Conservation (phyloP, 2,329 filamentous ascomycete genomes). For the Phialophora verrucosa region DNA sequence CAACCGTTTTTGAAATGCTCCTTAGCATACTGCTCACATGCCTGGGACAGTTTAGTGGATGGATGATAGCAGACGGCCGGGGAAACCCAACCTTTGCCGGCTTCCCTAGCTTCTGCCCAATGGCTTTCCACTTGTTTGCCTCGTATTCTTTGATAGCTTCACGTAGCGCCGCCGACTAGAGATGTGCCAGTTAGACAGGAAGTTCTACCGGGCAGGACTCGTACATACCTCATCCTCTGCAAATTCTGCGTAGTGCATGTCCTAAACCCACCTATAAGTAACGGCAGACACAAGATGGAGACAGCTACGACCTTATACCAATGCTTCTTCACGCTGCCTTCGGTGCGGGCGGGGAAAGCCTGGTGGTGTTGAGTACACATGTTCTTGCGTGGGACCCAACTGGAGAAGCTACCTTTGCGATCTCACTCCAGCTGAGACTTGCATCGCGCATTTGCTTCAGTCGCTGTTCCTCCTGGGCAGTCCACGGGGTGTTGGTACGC, state of each 20-base stretch:
- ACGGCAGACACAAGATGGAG: constrained; percentile 5
- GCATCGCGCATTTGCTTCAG: constrained; percentile 93
- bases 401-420: constrained; percentile 79
- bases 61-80: background rate
- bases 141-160: constrained; percentile 99
- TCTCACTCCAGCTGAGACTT: constrained; percentile 95
- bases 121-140: constrained; percentile 97
- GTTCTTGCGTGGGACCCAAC: constrained; percentile 16
- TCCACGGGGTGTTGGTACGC: constrained; percentile 98
- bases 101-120: constrained; percentile 95
- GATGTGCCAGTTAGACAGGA: constrained; percentile 1
- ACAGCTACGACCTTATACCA: constrained; percentile 83
- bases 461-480: constrained; percentile 86
- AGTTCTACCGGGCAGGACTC: no score
- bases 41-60: constrained; percentile 53
- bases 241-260: constrained; percentile 99
- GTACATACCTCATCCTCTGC: constrained; percentile 83
- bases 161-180: constrained; percentile 63
- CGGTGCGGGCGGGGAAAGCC: constrained; percentile 91
- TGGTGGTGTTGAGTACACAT: constrained; percentile 47
- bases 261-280: constrained; percentile 58
- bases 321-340: constrained; percentile 98
- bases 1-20: constrained; percentile 73
- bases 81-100: constrained; percentile 77
- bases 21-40: constrained; percentile 92